Evolutionary conservation across 2,329 filamentous ascomycete species (phyloP).

Genomic region (Penicillium sp.): DNA sequence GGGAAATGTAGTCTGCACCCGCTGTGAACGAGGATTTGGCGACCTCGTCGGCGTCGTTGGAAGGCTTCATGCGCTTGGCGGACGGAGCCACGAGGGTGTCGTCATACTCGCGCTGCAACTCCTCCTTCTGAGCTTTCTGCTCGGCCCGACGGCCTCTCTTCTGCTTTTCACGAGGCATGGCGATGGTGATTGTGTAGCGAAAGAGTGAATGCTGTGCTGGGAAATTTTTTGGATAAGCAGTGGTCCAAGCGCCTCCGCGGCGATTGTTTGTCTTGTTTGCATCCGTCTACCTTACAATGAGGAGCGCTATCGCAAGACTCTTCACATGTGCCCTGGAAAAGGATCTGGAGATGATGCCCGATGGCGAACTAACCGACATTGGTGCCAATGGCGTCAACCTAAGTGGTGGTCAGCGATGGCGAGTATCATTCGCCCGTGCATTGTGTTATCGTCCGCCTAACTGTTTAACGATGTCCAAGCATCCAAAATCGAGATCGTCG

Average conservation of each 20-base stretch:
- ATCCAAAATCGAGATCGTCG: background rate
- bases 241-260: slow-evolving; percentile 38
- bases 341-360: slow-evolving; percentile 73
- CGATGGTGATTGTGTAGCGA: slow-evolving; percentile 15
- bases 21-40: slow-evolving; percentile 25
- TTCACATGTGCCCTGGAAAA: slow-evolving; percentile 75
- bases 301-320: slow-evolving; percentile 69
- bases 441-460: slow-evolving; percentile 49
- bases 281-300: slow-evolving; percentile 54
- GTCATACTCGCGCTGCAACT: slow-evolving; percentile 41
- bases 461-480: background rate
- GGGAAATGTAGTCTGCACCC: slow-evolving; percentile 41
- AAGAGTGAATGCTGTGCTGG: slow-evolving; percentile 13
- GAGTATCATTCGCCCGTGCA: slow-evolving; percentile 76
- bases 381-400: slow-evolving; percentile 84
- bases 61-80: slow-evolving; percentile 45
- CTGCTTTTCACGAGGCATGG: slow-evolving; percentile 51
- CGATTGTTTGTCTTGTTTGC: slow-evolving; percentile 37
- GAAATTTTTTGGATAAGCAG: slow-evolving; percentile 40
- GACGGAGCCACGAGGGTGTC: slow-evolving; percentile 34
- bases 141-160: slow-evolving; percentile 50
- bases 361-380: slow-evolving; percentile 79
- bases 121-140: slow-evolving; percentile 43
- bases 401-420: slow-evolving; percentile 81
- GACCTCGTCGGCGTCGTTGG: slow-evolving; percentile 23